phyloP scores from a whole-genome alignment of 192 early-diverging fungal genomes.

The Umbelopsis sp. region DNA sequence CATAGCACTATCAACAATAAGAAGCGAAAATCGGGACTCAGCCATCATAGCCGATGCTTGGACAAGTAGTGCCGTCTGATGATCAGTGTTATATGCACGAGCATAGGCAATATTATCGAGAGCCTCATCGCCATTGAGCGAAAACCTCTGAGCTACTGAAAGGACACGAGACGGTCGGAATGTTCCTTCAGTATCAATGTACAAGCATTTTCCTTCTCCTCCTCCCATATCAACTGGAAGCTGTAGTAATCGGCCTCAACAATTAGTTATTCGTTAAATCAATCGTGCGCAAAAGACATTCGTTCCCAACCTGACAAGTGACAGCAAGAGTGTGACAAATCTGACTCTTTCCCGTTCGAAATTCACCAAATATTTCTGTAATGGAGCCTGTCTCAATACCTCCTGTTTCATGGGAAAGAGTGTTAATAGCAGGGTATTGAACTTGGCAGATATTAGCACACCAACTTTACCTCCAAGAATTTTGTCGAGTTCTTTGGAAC shows the following conservation, averaged over 20 bases:
- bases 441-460: neutral
- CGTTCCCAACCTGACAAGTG: constrained; percentile 75
- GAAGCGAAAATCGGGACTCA: constrained; percentile 76
- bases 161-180: constrained; percentile 92
- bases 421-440: neutral
- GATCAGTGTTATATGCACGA: constrained; percentile 94
- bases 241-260: constrained; percentile 20
- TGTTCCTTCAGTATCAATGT: constrained; percentile 97
- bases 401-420: constrained; percentile 42
- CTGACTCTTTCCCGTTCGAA: constrained; percentile 97
- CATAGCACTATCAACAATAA: constrained; percentile 93
- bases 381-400: constrained; percentile 97
- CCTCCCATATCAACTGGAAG: constrained; percentile 88
- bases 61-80: constrained; percentile 83
- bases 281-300: too few species aligned
- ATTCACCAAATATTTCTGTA: constrained; percentile 98
- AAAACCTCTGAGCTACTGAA: constrained; percentile 76
- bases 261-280: neutral
- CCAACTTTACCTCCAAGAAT: constrained; percentile 73
- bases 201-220: constrained; percentile 92
- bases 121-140: constrained; percentile 80
- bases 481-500: constrained; percentile 90
- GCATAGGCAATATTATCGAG: constrained; percentile 95
- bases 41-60: constrained; percentile 92
- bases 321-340: constrained; percentile 95